Evolutionary conservation across 2,329 filamentous ascomycete species (phyloP).

Genomic region (Penicillium sp.): DNA sequence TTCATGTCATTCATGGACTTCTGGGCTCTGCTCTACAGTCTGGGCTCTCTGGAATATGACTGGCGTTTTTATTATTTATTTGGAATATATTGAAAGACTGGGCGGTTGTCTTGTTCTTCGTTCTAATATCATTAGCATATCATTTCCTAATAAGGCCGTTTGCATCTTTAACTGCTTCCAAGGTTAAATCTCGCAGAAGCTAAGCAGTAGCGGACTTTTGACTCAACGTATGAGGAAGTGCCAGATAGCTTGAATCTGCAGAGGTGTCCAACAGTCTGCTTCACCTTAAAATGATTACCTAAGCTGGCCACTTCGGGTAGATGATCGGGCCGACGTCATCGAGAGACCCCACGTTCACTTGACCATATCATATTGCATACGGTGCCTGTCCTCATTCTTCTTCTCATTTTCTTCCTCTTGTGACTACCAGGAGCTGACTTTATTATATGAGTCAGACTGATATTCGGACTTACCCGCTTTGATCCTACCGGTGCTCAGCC

Average conservation of each 20-base stretch:
- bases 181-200: not conserved
- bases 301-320: slow-evolving; percentile 8
- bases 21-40: slow-evolving; percentile 7
- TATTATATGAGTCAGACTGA: slow-evolving; percentile 8
- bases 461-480: slow-evolving; percentile 1
- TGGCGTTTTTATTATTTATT: slow-evolving; percentile 11
- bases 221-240: not conserved
- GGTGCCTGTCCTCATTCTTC: not conserved
- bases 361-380: slow-evolving; percentile 4
- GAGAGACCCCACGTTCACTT: slow-evolving; percentile 22
- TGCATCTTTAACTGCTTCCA: not conserved
- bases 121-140: not conserved
- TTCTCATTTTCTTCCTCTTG: slow-evolving; percentile 6
- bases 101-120: not conserved
- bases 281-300: not conserved
- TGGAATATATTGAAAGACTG: slow-evolving; percentile 20
- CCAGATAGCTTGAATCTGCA: not conserved
- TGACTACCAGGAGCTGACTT: slow-evolving; percentile 17
- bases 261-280: not conserved
- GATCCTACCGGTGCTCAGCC: slow-evolving; percentile 7
- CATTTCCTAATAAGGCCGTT: not conserved
- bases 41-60: slow-evolving; percentile 11
- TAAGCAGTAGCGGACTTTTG: not conserved
- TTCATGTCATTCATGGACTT: slow-evolving; percentile 22
- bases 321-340: slow-evolving; percentile 29